Conservation (phyloP, 2,329 filamentous ascomycete species). For the Diplodia seriata region DNA sequence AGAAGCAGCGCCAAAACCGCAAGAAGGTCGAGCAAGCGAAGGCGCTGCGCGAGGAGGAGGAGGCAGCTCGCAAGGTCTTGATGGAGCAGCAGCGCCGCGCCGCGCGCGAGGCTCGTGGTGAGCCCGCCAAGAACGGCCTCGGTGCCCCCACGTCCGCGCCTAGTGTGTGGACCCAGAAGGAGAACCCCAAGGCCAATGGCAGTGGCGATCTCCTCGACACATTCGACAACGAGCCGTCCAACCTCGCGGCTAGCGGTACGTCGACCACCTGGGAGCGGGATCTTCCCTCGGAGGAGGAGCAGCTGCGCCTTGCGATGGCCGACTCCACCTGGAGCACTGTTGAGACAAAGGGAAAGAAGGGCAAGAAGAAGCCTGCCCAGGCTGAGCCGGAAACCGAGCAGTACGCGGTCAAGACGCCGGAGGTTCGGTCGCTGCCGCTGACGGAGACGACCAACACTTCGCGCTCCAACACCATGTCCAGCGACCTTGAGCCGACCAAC, state of each 20-base stretch:
- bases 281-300: constrained; percentile 67
- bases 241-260: constrained; percentile 48
- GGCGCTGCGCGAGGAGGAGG: constrained; percentile 74
- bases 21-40: constrained; percentile 86
- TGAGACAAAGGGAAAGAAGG: constrained; percentile 60
- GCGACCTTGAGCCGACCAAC: constrained; percentile 23
- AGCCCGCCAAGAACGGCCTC: constrained; percentile 79
- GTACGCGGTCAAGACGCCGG: constrained; percentile 46
- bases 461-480: constrained; percentile 32
- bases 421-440: constrained; percentile 49
- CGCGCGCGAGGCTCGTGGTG: constrained; percentile 82
- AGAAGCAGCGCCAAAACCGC: constrained; percentile 94
- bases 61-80: constrained; percentile 76
- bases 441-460: constrained; percentile 30
- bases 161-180: constrained; percentile 62
- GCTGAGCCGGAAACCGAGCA: constrained; percentile 34
- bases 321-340: constrained; percentile 68
- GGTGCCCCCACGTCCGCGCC: constrained; percentile 55
- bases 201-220: constrained; percentile 56
- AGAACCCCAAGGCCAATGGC: constrained; percentile 36
- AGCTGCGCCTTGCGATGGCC: constrained; percentile 60
- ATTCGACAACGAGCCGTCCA: constrained; percentile 54
- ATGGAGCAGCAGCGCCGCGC: constrained; percentile 83
- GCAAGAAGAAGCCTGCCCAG: constrained; percentile 58
- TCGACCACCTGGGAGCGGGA: constrained; percentile 53